A percentile compares a stretch with the other conserved stretches of the same genome.
These are phyloP conservation scores for Psilocybe sp. DNA, from an alignment of 768 basidiomycete species.

Conservation along the genomic window DNA sequence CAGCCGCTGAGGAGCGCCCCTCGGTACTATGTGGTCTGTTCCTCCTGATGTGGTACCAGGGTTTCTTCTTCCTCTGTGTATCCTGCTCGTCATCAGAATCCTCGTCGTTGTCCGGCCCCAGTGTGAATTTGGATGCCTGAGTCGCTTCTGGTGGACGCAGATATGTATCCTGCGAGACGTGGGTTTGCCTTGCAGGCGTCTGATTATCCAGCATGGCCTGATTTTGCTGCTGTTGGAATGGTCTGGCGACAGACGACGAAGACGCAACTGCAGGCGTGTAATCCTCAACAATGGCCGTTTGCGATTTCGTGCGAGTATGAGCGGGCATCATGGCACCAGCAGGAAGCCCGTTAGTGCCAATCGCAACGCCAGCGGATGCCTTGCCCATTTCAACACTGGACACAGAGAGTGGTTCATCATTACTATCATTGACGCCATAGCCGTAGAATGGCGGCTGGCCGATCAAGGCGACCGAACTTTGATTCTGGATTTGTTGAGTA, in stretches of 20 bases:
- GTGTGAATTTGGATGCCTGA: slow-evolving; percentile 18
- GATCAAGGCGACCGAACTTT: slow-evolving; percentile 6
- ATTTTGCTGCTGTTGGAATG: slow-evolving; percentile 15
- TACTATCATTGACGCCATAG: slow-evolving; percentile 5
- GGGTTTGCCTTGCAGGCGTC: slow-evolving; percentile 12
- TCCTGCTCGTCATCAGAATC: slow-evolving; percentile 39
- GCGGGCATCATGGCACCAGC: slow-evolving; percentile 65
- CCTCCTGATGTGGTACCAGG: slow-evolving; percentile 67
- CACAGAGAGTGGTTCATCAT: slow-evolving; percentile 16
- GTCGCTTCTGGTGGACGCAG: slow-evolving; percentile 15
- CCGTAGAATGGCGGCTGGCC: slow-evolving; percentile 10
- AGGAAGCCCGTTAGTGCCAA: slow-evolving; percentile 33
- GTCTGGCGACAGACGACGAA: slow-evolving; percentile 9
- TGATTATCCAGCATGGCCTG: slow-evolving; percentile 7
- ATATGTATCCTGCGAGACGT: slow-evolving; percentile 24
- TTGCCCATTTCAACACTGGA: slow-evolving; percentile 13
- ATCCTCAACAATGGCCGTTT: slow-evolving; percentile 82
- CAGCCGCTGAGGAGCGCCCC: slow-evolving; percentile 30
- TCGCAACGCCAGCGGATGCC: slow-evolving; percentile 4
- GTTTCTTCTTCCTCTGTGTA: slow-evolving; percentile 55
- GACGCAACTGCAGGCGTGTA: slow-evolving; percentile 16
- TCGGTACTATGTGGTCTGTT: slow-evolving; percentile 61
- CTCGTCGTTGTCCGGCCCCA: slow-evolving; percentile 30
- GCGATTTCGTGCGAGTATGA: slow-evolving; percentile 75
- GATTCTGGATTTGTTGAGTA: background rate